These are phyloP conservation scores for Postia placenta DNA, from an alignment of 768 basidiomycete genomes.

Conservation along the genomic window DNA sequence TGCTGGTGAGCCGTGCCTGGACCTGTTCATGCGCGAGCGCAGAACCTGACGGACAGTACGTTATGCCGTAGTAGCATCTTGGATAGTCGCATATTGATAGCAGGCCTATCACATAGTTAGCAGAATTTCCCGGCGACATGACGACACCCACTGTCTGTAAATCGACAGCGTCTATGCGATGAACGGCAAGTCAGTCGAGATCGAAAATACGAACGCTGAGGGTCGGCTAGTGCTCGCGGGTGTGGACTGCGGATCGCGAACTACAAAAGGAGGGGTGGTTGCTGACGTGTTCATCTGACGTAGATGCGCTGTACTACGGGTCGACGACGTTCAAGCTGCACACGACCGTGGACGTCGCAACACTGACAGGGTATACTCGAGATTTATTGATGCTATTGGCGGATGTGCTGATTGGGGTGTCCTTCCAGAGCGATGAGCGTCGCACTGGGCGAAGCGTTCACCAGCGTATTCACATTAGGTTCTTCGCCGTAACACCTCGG, in stretches of 20 bases:
- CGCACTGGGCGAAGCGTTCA: constrained; percentile 70
- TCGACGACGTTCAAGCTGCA: constrained; percentile 73
- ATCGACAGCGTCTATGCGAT: constrained; percentile 64
- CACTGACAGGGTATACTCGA: constrained; percentile 62
- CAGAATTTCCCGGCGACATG: constrained; percentile 83
- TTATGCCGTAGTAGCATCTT: background rate
- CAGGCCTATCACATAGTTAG: constrained; percentile 40
- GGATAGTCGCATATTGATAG: background rate
- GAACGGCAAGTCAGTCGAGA: constrained; percentile 83
- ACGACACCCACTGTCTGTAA: constrained; percentile 69
- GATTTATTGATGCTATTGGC: background rate
- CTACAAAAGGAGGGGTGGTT: background rate
- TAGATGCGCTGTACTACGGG: constrained; percentile 82
- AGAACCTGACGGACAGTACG: constrained; percentile 75
- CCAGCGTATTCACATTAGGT: constrained; percentile 81
- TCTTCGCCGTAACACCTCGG: too few species aligned
- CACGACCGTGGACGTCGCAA: constrained; percentile 85
- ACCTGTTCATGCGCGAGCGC: constrained; percentile 64
- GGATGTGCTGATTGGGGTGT: background rate
- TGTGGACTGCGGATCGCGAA: constrained; percentile 25
- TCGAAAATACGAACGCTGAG: constrained; percentile 85
- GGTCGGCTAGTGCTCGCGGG: constrained; percentile 73
- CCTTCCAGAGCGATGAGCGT: constrained; percentile 55
- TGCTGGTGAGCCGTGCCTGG: constrained; percentile 77
- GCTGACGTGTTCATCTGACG: background rate